A percentile compares a stretch with the other conserved stretches of the same genome.
Conservation (phyloP, 306 rosid genomes). For the Acacia crassicarpa region DNA sequence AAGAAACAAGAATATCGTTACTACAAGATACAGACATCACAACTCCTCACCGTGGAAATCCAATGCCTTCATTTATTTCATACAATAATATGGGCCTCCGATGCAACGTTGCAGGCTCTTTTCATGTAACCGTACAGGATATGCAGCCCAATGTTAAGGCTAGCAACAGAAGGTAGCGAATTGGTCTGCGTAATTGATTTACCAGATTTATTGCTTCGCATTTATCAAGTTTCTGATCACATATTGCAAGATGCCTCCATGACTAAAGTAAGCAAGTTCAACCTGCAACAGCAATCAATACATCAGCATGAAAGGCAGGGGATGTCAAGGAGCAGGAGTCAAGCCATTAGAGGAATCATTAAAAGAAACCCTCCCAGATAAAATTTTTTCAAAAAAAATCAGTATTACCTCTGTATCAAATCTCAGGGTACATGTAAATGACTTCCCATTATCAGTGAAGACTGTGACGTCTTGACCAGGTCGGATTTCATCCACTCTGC, state of each 20-base stretch:
- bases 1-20: conserved; percentile 23
- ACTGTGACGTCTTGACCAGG: conserved; percentile 88
- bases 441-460: conserved; percentile 68
- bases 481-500: conserved; percentile 65
- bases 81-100: conserved; percentile 28
- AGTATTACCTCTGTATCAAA: conserved; percentile 86
- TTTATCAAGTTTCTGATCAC: conserved; percentile 86
- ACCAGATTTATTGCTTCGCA: conserved; percentile 44
- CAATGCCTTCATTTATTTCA: conserved; percentile 42
- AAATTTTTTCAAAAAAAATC: neutral
- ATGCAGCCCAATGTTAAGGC: conserved; percentile 34
- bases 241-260: conserved; percentile 88
- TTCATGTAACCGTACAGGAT: conserved; percentile 25
- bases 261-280: conserved; percentile 85
- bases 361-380: neutral
- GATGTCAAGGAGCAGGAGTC: conserved; percentile 17
- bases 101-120: conserved; percentile 32
- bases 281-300: conserved; percentile 51
- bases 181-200: conserved; percentile 12
- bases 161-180: conserved; percentile 5
- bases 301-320: neutral
- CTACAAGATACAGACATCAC: conserved; percentile 13
- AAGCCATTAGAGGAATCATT: neutral
- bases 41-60: conserved; percentile 24
- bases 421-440: conserved; percentile 64